Evolutionary conservation across 371 early-diverging fungal genomes (phyloP), one percentile per base, ranked within the genome.

Genomic region (Mucor circinelloides): DNA sequence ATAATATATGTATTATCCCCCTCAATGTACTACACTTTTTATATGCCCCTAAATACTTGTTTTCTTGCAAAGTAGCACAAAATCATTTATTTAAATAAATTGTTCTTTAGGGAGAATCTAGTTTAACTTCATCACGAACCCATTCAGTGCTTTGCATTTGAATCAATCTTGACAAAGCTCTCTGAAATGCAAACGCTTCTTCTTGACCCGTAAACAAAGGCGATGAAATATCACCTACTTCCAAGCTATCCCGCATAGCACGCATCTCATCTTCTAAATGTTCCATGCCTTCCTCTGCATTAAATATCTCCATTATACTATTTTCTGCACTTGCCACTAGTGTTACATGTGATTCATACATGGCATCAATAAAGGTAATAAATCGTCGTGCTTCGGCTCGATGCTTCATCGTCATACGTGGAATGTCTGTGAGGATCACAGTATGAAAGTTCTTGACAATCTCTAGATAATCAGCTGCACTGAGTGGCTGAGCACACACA

Each of bases 181-280:
- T 84, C 73, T 93, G 91, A 68, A 97, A 96, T n/a, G 98, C 97
- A 89, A 98, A 98, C 9, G 90, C 87, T 72, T 97, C 98, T 75
- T 98, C 98, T 54, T 94, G 92, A 13, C 94, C 96, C 9, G 92
- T 87, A 73, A 93, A 92, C 38, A 94, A 84, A 0, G 91, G 85
- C 23, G 87, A 88, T 42, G 85, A 80, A 58, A 83, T 70, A 65
- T 85, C 79, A 25, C 80, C 74, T 4, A 83, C 70, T 40, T 81
- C 73, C 17, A 70, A 64, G n/a, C 69, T 66, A 68, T 82, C 82
- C 65, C 78, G 72, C 72, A 77, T 71, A n/a, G 72, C 63, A 3
- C 77, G 72, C 79, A 80, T 73, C 10, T 75, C 67, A 30, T 73
- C 79, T 25, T 79, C 73, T 44, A 77, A 66, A 15, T 76, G 72